Evolutionary conservation across 257 asterid genomes (phyloP), one percentile per base, ranked within the genome.

Genomic region (Avicennia marina): DNA sequence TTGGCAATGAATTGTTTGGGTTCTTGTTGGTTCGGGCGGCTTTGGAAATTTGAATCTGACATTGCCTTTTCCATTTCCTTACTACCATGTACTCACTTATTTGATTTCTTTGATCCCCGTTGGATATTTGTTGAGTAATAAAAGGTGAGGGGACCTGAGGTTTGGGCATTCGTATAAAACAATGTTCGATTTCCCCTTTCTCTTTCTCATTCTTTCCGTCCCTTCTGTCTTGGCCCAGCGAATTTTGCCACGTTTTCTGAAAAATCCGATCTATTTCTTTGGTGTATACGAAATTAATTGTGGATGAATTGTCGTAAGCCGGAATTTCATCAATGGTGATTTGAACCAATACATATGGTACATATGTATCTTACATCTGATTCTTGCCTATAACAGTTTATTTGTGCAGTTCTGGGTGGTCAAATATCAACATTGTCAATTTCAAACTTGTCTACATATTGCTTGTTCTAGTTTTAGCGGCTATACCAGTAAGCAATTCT

Each of bases 51-150:
- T 65, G 55, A 50, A 62, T 62, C 4, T 8, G 4, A 29, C 34
- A 29, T 4, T 51, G 44, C 34, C 3, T 17, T 39, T 54, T 1
- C 11, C 16, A 6, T 32, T 53, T 15, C 27, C 11, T 43, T 17
- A 13, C 7, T 31, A 17, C n/a, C n/a, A n/a, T n/a, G n/a, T n/a
- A n/a, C n/a, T 11, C 6, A 19, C 18, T 34, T 15, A 2, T 40
- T 58, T 53, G 39, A 66, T 58, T 49, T 13, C 27, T 43, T 33
- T 38, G 64, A 27, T 49, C 40, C 59, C 33, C 10, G 10, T 56
- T 68, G 33, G 31, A 61, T 34, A 10, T 29, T 34, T 36, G 34
- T 36, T 33, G 24, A 18, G 19, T 38, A n/a, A 13, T 19, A 48
- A 24, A 42, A 7, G 8, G 3, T n/a, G 16, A 18, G 25, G 39